Conservation (phyloP, 2,329 filamentous ascomycete genomes). For the Pleoardoris graminearum region DNA sequence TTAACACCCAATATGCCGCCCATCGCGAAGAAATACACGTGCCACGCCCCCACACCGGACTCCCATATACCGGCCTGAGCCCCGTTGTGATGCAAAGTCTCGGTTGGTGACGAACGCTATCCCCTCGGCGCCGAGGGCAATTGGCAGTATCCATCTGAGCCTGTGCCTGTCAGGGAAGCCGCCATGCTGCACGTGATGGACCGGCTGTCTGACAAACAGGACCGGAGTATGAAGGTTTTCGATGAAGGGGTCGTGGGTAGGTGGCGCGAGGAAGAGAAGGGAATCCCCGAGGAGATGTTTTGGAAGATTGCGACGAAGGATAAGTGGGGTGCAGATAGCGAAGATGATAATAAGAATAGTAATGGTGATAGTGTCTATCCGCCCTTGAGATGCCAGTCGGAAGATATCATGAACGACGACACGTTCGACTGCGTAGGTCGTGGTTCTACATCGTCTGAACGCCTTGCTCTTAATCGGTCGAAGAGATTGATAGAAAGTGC, state of each 20-base stretch:
- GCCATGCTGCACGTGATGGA: conserved; percentile 46
- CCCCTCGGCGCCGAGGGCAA: conserved; percentile 15
- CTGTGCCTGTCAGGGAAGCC: conserved; percentile 40
- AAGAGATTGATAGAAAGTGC: too few species aligned
- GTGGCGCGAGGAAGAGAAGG: conserved; percentile 20
- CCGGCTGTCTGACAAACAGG: conserved; percentile 45
- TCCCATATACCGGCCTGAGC: conserved; percentile 15
- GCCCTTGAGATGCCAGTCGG: background rate
- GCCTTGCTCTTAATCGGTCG: too few species aligned
- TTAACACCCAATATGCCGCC: background rate
- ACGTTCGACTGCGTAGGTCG: conserved; percentile 7
- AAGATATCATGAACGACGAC: conserved; percentile 6
- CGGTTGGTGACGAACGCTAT: background rate
- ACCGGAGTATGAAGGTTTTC: conserved; percentile 47
- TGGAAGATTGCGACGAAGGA: conserved; percentile 7
- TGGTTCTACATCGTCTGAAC: too few species aligned
- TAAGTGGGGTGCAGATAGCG: conserved; percentile 1
- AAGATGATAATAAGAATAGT: conserved; percentile 3
- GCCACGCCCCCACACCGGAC: background rate
- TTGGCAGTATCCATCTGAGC: conserved; percentile 4
- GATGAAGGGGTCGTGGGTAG: conserved; percentile 31
- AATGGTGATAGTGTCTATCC: too few species aligned
- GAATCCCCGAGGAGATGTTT: conserved; percentile 12
- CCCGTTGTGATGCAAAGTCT: conserved; percentile 2
- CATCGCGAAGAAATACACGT: background rate